Conservation (phyloP, 2,329 filamentous ascomycete species). For the Aspergillus japonicus region DNA sequence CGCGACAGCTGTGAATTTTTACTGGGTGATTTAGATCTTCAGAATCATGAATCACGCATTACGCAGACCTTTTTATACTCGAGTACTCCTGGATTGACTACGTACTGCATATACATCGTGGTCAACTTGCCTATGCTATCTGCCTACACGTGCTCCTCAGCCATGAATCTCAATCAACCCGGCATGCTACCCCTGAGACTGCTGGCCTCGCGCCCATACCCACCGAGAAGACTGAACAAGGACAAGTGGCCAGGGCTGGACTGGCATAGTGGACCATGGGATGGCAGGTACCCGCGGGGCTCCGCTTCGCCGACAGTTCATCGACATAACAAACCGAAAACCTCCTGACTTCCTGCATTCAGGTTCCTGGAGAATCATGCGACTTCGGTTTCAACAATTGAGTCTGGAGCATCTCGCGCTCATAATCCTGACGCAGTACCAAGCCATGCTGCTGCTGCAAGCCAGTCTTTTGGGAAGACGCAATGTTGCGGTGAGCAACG, state of each 20-base stretch:
- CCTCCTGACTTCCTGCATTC: neutral
- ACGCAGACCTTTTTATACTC: too few relatives aligned
- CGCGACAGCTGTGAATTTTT: neutral
- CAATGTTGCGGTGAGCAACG: conserved; percentile 16
- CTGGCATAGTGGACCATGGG: neutral
- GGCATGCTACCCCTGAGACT: neutral
- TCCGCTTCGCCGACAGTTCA: neutral
- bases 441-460: neutral
- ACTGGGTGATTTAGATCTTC: too few relatives aligned
- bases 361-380: neutral
- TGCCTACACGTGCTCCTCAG: neutral
- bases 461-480: neutral
- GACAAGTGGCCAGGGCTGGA: too few relatives aligned
- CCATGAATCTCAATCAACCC: too few relatives aligned
- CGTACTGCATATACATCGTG: too few relatives aligned
- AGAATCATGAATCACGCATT: too few relatives aligned
- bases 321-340: neutral
- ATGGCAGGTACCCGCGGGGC: conserved; percentile 1
- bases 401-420: too few relatives aligned
- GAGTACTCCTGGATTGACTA: neutral
- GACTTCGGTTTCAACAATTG: neutral
- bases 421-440: too few relatives aligned
- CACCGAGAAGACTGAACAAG: neutral
- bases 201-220: neutral
- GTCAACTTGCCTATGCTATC: neutral